Evolutionary conservation across 176 grass and related monocot species (phyloP).

Genomic region (Thinopyrum elongatum): DNA sequence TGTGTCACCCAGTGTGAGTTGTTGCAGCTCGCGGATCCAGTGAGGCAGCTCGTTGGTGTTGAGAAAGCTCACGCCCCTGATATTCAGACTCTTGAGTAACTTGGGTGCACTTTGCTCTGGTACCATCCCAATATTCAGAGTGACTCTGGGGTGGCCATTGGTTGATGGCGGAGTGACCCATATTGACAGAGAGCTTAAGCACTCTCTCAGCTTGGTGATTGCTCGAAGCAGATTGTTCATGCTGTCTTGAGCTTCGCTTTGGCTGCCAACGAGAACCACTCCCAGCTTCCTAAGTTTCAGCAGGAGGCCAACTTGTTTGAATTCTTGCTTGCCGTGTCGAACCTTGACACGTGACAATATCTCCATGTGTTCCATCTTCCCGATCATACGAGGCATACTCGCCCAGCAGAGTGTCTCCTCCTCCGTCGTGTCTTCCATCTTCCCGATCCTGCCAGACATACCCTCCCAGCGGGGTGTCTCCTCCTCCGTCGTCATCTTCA

Average conservation of each 20-base stretch:
- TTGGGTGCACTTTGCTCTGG: neutral
- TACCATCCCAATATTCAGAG: neutral
- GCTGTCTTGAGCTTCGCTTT: neutral
- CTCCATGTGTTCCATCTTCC: neutral
- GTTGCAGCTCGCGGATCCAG: neutral
- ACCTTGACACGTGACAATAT: neutral
- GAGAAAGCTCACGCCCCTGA: neutral
- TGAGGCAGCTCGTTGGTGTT: neutral
- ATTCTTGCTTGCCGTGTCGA: neutral
- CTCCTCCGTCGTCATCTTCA: no score
- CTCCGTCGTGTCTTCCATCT: neutral
- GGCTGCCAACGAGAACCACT: neutral
- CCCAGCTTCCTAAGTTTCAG: neutral
- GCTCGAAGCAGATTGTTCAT: neutral
- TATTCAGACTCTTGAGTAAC: neutral
- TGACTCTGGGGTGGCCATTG: neutral
- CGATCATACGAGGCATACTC: neutral
- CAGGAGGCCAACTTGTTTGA: neutral
- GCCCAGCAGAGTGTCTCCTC: no score
- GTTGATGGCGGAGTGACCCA: neutral
- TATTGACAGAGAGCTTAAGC: neutral
- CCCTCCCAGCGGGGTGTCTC: fast-evolving
- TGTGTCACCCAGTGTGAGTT: neutral
- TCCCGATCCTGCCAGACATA: neutral
- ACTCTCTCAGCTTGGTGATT: fast-evolving